Evolutionary conservation across 2,329 filamentous ascomycete species (phyloP), one percentile per base, ranked within the genome.

Genomic region (Trichophyton verrucosum): DNA sequence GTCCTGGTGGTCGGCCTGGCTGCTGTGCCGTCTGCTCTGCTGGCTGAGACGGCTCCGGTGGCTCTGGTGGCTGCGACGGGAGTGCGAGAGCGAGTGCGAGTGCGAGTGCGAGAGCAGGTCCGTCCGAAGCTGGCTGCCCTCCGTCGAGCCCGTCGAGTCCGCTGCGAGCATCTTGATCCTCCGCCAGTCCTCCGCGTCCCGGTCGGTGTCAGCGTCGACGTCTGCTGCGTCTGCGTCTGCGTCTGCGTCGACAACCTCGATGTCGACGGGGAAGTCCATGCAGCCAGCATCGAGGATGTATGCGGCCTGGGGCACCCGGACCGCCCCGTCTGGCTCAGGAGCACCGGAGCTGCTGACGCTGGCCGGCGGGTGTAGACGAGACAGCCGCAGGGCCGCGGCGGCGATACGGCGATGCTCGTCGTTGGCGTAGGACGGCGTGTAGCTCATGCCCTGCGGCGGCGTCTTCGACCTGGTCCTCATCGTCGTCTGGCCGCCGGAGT

Each of bases 271-370:
- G 22, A 24, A 58, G 33, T 59, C 60, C 33, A 63, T 49, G 7
- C 59, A 61, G 7, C 46, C 60, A n/a, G 59, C 27, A 20, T 61
- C 36, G 24, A 63, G 59, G n/a, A 63, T 61, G 30, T 59, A 57
- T 6, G 61, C 61, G 8, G 61, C 56, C 22, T 59, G 53, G 15
- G 61, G 61, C 3, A 59, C 5, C 17, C 5, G 22, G 49, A 53
- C n/a, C 22, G 49, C 13, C 13, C 49, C 27, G 49, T 53, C 49
- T 13, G 20, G 49, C 49, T 27, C 11, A 7, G 40, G 38, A 51
- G 57, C 42, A 8, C 49, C 58, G 8, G 15, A 15, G 53, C 33
- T 44, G 53, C 33, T 44, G n/a, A 13, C 11, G 38, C 53, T 42
- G 30, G 22, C 30, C 42, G 59, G 56, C 51, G 57, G 38, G 56